phyloP scores from a whole-genome alignment of 495 filamentous ascomycete genomes.

The Thozetella sp. region DNA sequence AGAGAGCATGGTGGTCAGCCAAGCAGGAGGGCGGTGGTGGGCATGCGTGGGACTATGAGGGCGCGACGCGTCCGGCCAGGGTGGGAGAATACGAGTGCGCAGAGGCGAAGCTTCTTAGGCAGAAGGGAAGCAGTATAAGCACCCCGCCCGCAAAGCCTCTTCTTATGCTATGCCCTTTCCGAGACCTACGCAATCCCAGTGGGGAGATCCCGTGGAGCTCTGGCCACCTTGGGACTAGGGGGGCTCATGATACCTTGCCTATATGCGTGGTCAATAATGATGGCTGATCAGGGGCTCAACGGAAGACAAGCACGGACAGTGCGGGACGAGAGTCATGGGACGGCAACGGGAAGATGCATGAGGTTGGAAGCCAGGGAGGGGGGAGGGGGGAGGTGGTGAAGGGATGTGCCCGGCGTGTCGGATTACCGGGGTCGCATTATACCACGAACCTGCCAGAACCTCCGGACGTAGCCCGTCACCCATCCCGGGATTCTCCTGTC shows the following conservation, averaged over 20 bases:
- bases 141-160: background rate
- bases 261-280: slow-evolving; percentile 24
- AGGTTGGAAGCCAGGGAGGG: background rate
- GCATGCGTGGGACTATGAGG: background rate
- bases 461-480: slow-evolving; percentile 89
- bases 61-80: background rate
- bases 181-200: background rate
- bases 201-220: slow-evolving; percentile 4
- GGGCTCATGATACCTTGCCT: slow-evolving; percentile 54
- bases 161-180: background rate
- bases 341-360: slow-evolving; percentile 15
- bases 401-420: background rate
- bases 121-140: background rate
- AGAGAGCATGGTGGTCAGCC: background rate
- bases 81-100: background rate
- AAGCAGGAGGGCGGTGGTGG: background rate
- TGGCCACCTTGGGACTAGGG: slow-evolving; percentile 2
- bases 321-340: slow-evolving; percentile 3
- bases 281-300: background rate
- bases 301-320: slow-evolving; percentile 12
- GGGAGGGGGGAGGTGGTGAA: background rate
- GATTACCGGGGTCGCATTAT: slow-evolving; percentile 5
- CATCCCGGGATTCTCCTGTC: slow-evolving; percentile 87
- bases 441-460: slow-evolving; percentile 90
- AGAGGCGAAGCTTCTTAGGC: background rate